Percentiles rank a stretch among this genome's conserved stretches.
These are phyloP conservation scores for Pogostemon cablin DNA, from an alignment of 257 asterid genomes.

Conservation along the genomic window DNA sequence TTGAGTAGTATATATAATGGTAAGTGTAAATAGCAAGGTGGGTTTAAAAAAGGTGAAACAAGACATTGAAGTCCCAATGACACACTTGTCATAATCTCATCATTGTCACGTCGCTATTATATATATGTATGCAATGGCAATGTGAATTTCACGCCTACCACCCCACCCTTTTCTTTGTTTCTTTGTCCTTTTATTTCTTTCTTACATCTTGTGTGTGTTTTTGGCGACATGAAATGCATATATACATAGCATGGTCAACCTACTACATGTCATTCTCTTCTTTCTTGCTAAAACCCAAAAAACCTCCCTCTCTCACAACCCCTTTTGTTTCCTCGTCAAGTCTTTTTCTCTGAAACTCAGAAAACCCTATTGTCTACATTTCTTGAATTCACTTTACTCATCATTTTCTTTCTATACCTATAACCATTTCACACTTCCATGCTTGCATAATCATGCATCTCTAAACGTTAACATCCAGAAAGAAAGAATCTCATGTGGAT, in stretches of 20 bases:
- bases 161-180: neutral
- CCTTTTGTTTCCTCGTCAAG: conserved; percentile 45
- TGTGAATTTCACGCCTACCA: conserved; percentile 42
- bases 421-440: neutral
- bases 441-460: neutral
- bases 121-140: conserved; percentile 34
- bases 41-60: neutral
- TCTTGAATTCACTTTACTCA: conserved; percentile 34
- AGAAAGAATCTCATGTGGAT: conserved; percentile 39
- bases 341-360: conserved; percentile 44
- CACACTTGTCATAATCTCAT: conserved; percentile 54
- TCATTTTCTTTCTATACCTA: conserved; percentile 3
- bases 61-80: conserved; percentile 42
- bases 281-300: conserved; percentile 10
- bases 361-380: conserved; percentile 42
- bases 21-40: conserved; percentile 5
- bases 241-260: conserved; percentile 43
- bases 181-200: conserved; percentile 23
- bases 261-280: neutral
- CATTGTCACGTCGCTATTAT: conserved; percentile 59
- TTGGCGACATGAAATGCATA: neutral
- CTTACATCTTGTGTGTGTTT: neutral
- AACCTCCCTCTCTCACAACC: conserved; percentile 19
- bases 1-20: neutral
- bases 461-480: neutral